Evolutionary conservation across 441 rosid species (phyloP).

Genomic region (Brassica hybrid): DNA sequence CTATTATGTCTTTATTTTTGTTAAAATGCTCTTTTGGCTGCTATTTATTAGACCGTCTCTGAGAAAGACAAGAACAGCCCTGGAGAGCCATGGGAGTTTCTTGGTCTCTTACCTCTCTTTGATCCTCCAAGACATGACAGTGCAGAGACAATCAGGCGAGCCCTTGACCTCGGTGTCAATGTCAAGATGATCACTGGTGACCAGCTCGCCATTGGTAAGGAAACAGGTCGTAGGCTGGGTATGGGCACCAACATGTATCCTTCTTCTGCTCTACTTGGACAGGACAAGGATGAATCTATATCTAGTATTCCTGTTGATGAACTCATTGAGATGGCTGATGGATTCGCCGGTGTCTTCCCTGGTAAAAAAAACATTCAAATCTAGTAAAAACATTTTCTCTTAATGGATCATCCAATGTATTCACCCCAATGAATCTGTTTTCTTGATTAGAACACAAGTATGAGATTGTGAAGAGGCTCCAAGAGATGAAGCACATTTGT

Average conservation of each 20-base stretch:
- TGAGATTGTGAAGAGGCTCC: conserved; percentile 71
- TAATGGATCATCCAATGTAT: background rate
- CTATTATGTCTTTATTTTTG: background rate
- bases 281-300: conserved; percentile 51
- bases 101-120: conserved; percentile 71
- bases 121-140: conserved; percentile 86
- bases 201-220: conserved; percentile 76
- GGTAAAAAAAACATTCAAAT: conserved; percentile 42
- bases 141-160: conserved; percentile 74
- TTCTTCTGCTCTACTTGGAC: conserved; percentile 69
- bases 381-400: conserved; percentile 1
- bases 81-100: conserved; percentile 72
- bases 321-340: conserved; percentile 80
- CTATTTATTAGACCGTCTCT: conserved; percentile 48
- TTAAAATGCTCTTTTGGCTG: background rate
- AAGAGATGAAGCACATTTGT: conserved; percentile 65
- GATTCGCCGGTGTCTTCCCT: conserved; percentile 82
- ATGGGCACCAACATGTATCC: conserved; percentile 87
- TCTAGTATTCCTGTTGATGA: conserved; percentile 59
- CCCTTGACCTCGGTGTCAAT: conserved; percentile 75
- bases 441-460: conserved; percentile 67
- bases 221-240: conserved; percentile 79
- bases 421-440: background rate
- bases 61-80: conserved; percentile 56
- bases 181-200: conserved; percentile 86